These are phyloP conservation scores for Tetrahymena thermophila DNA, from an alignment of 73 alveolate species.

Conservation along the genomic window DNA sequence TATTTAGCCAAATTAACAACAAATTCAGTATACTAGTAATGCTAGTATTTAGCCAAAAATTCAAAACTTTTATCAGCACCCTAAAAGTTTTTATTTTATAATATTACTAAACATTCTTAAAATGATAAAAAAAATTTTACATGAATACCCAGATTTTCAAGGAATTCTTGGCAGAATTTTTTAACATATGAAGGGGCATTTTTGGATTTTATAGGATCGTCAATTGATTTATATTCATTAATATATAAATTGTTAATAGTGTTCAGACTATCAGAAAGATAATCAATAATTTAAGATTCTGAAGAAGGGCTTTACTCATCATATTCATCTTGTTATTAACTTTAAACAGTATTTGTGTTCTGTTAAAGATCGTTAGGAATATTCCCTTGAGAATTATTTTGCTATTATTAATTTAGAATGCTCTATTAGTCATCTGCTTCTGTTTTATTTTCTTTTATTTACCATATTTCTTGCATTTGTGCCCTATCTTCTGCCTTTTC, in stretches of 20 bases:
- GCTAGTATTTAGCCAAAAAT: slow-evolving; percentile 16
- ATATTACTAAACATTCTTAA: neutral
- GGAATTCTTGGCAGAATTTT: neutral
- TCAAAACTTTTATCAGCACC: slow-evolving; percentile 35
- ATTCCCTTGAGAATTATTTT: neutral
- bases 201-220: neutral
- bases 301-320: neutral
- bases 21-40: slow-evolving; percentile 15
- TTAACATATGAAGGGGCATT: neutral
- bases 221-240: neutral
- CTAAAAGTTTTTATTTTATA: neutral
- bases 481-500: neutral
- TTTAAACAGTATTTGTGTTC: neutral
- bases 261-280: neutral
- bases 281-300: neutral
- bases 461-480: neutral
- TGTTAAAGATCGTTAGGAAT: neutral
- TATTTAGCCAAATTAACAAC: slow-evolving; percentile 7
- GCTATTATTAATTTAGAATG: neutral
- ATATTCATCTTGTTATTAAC: neutral
- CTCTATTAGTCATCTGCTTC: neutral
- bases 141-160: neutral
- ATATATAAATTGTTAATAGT: neutral
- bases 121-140: neutral
- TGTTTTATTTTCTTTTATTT: neutral